Evolutionary conservation across 140 eudicot genomes (phyloP).

Genomic region (Bidens hawaiensis): DNA sequence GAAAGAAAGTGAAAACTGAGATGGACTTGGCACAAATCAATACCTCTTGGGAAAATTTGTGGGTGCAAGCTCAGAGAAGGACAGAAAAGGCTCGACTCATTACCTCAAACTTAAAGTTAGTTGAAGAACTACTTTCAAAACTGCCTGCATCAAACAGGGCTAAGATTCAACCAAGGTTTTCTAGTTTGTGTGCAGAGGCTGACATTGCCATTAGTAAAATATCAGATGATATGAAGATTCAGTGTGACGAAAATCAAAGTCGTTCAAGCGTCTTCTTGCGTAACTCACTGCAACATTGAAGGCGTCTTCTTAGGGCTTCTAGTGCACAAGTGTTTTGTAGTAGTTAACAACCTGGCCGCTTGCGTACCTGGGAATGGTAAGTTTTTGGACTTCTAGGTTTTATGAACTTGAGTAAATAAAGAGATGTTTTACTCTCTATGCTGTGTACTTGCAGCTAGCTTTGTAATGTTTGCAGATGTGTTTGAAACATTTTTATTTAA

Average conservation of each 20-base stretch:
- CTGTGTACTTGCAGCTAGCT: too few relatives aligned
- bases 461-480: too few relatives aligned
- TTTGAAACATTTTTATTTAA: too few relatives aligned
- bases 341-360: not conserved
- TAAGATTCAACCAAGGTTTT: not conserved
- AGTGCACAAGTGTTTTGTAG: not conserved
- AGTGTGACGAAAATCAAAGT: not conserved
- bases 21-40: too few relatives aligned
- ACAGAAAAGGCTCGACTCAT: not conserved
- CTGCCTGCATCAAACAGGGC: slow-evolving; percentile 5
- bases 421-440: too few relatives aligned
- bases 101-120: not conserved
- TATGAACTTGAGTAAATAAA: too few relatives aligned
- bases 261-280: not conserved
- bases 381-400: not conserved
- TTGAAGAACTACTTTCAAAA: not conserved
- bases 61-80: not conserved
- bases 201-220: not conserved
- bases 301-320: not conserved
- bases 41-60: slow-evolving; percentile 2
- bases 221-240: not conserved
- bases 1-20: too few relatives aligned
- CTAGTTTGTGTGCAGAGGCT: not conserved
- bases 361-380: not conserved
- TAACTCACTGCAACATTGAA: not conserved